Base-by-base conservation (phyloP, 2,329 filamentous ascomycete genomes). In the Alternaria dauci region DNA sequence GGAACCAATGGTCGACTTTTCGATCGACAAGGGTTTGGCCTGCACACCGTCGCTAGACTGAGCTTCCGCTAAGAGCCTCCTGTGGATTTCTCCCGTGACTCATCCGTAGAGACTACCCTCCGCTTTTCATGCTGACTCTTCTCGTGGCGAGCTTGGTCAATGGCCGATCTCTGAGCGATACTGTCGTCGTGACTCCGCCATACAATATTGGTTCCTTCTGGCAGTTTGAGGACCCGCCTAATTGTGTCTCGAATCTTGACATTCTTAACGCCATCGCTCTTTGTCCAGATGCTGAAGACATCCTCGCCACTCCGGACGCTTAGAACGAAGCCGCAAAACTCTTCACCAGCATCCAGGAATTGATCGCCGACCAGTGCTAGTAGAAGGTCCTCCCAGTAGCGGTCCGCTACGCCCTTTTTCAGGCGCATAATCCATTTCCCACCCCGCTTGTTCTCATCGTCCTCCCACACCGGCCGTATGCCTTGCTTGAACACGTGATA, bases 401-500 rank as follows among this genome's bases (percentile, higher is more conserved):
- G 89, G 79, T 98, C 95, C 18, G 93, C 92, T 20, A 99, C 92
- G 26, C 95, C 95, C 84, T 99, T 99, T 87, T 97, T 97, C 77
- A 99, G 83, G 68, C 94, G 87, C 77, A 99, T 89, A 67, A 97
- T 94, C 94, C 94, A 99, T 82, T 99, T 99, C 52, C 95, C 95
- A 55, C 95, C 95, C 69, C 89, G 91, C 79, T 93, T 95, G 82
- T 99, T 99, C 77, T 96, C 93, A 47, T 97, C 93, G 71, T 99
- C 95, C 80, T 99, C 95, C 95, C 95, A 99, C 71, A 99, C 95
- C 23, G 95, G 95, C 62, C 95, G 89, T 63, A 99, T 94, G 55
- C 94, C 94, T 76, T 95, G 93, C 81, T 95, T 96, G 84, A 99
- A 99, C 61, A 99, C 90, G 78, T 99, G 95, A 77, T 97, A 99